These are phyloP conservation scores for Ceriops zippeliana DNA, from an alignment of 345 rosid genomes.

Conservation along the genomic window DNA sequence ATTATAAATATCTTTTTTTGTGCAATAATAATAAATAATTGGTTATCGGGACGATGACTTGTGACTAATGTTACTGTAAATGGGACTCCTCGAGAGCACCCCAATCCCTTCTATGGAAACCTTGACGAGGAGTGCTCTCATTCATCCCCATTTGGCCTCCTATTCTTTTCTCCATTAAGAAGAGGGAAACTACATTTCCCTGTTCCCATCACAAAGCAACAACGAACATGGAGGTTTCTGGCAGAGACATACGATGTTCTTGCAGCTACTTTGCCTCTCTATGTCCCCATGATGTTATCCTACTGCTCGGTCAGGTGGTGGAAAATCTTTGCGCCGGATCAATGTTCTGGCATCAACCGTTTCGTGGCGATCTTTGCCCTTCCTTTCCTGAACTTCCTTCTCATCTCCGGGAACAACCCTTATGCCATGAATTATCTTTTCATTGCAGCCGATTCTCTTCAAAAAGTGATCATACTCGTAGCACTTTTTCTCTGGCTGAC, in stretches of 20 bases:
- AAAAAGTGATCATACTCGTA: slow-evolving; percentile 40
- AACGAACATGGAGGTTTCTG: slow-evolving; percentile 27
- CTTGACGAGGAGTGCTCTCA: no score
- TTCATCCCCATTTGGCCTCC: no score
- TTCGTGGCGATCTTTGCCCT: slow-evolving; percentile 33
- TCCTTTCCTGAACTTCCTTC: slow-evolving; percentile 28
- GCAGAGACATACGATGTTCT: slow-evolving; percentile 31
- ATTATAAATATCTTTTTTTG: no score
- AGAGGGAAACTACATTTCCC: background rate
- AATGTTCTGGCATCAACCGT: slow-evolving; percentile 38
- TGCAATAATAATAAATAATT: no score
- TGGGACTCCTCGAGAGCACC: no score
- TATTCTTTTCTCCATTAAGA: background rate
- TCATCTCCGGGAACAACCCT: slow-evolving; percentile 46
- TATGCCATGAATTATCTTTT: slow-evolving; percentile 46
- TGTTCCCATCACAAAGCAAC: background rate
- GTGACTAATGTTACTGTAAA: no score
- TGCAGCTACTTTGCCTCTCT: slow-evolving; percentile 28
- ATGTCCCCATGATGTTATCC: slow-evolving; percentile 30
- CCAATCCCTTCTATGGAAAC: no score
- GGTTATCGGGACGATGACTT: no score
- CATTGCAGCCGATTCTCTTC: slow-evolving; percentile 55
- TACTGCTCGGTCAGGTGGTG: slow-evolving; percentile 34
- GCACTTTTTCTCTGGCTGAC: slow-evolving; percentile 46
- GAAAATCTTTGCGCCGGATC: slow-evolving; percentile 38